Conservation (phyloP, 2,329 filamentous ascomycete genomes). For the Ophiostoma quercus region DNA sequence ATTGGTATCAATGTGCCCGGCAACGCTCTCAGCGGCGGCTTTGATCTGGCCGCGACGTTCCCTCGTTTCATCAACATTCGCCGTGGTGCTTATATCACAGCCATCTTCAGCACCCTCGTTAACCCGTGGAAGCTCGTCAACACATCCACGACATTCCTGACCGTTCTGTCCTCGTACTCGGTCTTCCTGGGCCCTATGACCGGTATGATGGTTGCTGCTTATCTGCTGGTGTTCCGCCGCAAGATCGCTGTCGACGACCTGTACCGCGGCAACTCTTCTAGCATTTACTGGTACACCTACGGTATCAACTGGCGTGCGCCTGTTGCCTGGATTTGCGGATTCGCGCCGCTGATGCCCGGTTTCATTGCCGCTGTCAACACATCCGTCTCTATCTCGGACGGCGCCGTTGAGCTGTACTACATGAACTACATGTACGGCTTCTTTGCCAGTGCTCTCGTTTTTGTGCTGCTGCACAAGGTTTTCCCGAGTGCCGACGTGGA, state of each 20-base stretch:
- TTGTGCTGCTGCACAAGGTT: slow-evolving; percentile 8
- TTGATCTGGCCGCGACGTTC: slow-evolving; percentile 4
- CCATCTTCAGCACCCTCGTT: not conserved
- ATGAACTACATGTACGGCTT: slow-evolving; percentile 12
- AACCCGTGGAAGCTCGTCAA: slow-evolving; percentile 16
- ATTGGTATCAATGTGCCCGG: slow-evolving; percentile 9
- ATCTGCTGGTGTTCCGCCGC: slow-evolving; percentile 3
- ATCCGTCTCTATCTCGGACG: not conserved
- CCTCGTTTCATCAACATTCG: slow-evolving; percentile 14
- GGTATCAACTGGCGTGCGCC: slow-evolving; percentile 14
- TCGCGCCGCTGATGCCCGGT: slow-evolving; percentile 9
- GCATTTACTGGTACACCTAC: slow-evolving; percentile 12
- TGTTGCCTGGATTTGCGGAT: slow-evolving; percentile 1
- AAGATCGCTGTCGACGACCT: slow-evolving; percentile 15
- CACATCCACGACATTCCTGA: slow-evolving; percentile 1
- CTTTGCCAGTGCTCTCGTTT: not conserved
- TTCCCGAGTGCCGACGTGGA: not conserved
- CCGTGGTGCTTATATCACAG: slow-evolving; percentile 1
- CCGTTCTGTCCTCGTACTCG: slow-evolving; percentile 10
- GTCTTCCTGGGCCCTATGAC: slow-evolving; percentile 13
- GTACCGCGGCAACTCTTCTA: not conserved
- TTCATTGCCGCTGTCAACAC: slow-evolving; percentile 11
- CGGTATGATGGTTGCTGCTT: slow-evolving; percentile 12
- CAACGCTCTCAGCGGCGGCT: slow-evolving; percentile 10
- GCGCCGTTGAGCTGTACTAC: slow-evolving; percentile 9